Conservation (phyloP, 2,329 filamentous ascomycete species). For the Hypocrella siamensis region DNA sequence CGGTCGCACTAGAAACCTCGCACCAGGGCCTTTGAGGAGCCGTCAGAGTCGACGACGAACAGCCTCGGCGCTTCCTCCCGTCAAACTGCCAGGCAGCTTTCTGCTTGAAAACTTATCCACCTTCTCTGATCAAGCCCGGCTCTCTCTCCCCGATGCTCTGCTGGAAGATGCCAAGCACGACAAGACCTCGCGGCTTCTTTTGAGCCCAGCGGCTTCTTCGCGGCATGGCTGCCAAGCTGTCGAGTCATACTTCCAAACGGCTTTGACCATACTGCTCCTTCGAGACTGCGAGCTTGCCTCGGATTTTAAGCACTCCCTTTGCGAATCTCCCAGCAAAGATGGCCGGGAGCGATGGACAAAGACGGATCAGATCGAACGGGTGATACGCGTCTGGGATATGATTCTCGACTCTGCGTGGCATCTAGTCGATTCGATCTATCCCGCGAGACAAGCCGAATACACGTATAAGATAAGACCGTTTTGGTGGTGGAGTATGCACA, state of each 20-base stretch:
- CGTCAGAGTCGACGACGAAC: conserved; percentile 16
- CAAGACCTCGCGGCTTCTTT: conserved; percentile 15
- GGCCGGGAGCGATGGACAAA: conserved; percentile 4
- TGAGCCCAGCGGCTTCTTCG: conserved; percentile 9
- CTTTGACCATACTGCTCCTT: conserved; percentile 9
- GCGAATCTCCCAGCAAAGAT: conserved; percentile 1
- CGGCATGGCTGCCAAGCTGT: conserved; percentile 11
- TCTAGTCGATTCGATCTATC: conserved; percentile 17
- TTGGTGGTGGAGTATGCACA: conserved; percentile 24
- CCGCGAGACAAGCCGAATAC: conserved; percentile 17
- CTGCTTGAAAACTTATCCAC: conserved; percentile 30
- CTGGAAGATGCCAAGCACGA: conserved; percentile 14
- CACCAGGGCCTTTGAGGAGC: conserved; percentile 12
- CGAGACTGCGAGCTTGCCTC: conserved; percentile 7
- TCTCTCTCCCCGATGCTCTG: conserved; percentile 15
- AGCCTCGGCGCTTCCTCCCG: conserved; percentile 28
- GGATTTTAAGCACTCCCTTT: conserved; percentile 5
- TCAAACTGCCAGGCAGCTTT: conserved; percentile 42
- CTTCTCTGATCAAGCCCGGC: conserved; percentile 10
- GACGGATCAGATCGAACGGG: conserved; percentile 6
- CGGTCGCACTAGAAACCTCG: conserved; percentile 12
- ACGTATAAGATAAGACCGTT: conserved; percentile 18
- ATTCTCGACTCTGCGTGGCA: conserved; percentile 22
- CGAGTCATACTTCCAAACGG: conserved; percentile 16
- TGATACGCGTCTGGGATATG: conserved; percentile 15